phyloP scores from a whole-genome alignment of 345 rosid species.

The Eucalyptus regnans region DNA sequence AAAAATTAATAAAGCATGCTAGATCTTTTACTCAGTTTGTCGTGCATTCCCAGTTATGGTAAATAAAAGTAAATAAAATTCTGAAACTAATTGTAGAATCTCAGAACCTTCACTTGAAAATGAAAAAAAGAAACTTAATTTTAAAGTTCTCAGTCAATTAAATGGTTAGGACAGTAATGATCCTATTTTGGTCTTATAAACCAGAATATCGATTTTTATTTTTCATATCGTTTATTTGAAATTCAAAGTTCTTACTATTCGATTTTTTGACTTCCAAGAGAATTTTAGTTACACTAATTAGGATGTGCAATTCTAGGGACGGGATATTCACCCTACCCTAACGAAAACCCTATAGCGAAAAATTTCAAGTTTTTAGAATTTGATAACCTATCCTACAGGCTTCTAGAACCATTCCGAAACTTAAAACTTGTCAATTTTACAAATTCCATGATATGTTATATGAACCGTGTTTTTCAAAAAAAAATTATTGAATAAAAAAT shows the following conservation, averaged over 20 bases:
- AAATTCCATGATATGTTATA: not conserved
- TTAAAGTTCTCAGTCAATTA: too few relatives aligned
- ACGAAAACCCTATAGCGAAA: not conserved
- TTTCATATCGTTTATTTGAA: too few relatives aligned
- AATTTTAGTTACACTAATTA: too few relatives aligned
- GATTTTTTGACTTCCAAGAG: too few relatives aligned
- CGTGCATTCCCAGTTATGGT: not conserved
- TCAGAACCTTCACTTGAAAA: not conserved
- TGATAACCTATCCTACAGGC: not conserved
- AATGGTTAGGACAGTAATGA: too few relatives aligned
- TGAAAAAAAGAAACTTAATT: too few relatives aligned
- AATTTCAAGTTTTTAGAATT: not conserved
- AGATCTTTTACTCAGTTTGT: not conserved
- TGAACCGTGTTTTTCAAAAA: fast-evolving
- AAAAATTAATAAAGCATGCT: not conserved
- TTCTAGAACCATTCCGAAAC: not conserved
- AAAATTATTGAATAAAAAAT: not conserved
- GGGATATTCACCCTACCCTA: not conserved
- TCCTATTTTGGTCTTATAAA: too few relatives aligned
- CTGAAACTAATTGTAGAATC: not conserved
- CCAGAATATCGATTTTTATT: too few relatives aligned
- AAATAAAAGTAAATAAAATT: not conserved
- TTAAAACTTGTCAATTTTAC: not conserved
- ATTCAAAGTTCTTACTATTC: too few relatives aligned
- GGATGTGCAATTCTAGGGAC: not conserved